Conservation (phyloP, 495 filamentous ascomycete genomes). For the Penicillium coffeae region DNA sequence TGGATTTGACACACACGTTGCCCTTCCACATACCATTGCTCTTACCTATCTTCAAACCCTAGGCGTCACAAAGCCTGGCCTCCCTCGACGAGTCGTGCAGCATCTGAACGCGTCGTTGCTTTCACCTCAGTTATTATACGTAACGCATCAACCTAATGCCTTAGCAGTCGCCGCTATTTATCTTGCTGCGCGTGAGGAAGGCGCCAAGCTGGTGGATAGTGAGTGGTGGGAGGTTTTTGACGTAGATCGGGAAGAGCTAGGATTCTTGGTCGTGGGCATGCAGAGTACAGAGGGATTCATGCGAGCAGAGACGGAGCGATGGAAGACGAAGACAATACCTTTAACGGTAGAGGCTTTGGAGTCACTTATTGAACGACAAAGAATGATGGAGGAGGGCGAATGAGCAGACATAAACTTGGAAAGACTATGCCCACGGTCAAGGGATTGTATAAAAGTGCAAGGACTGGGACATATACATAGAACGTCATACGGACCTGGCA, state of each 20-base stretch:
- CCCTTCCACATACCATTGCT: constrained; percentile 80
- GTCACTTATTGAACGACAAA: constrained; percentile 54
- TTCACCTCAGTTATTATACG: constrained; percentile 82
- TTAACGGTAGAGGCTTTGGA: constrained; percentile 55
- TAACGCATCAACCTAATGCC: constrained; percentile 84
- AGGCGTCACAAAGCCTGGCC: constrained; percentile 46
- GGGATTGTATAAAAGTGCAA: background rate
- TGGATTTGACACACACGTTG: constrained; percentile 77
- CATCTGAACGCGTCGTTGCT: constrained; percentile 81
- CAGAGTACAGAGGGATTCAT: constrained; percentile 74
- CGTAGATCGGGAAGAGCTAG: constrained; percentile 91
- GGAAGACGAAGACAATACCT: constrained; percentile 39
- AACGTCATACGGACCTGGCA: too few species aligned
- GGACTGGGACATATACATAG: constrained; percentile 1
- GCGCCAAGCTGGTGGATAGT: constrained; percentile 68
- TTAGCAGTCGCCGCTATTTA: constrained; percentile 89
- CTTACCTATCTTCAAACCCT: constrained; percentile 92
- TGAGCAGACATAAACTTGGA: constrained; percentile 18
- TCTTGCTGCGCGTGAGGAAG: constrained; percentile 74
- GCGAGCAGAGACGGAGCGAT: constrained; percentile 45
- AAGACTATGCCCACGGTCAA: background rate
- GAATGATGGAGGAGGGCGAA: constrained; percentile 52
- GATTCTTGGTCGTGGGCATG: constrained; percentile 87
- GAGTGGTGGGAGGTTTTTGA: constrained; percentile 99
- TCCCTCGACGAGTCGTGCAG: constrained; percentile 62